These are phyloP conservation scores for Pseudisothecium myosuroides DNA, from an alignment of 225 moss, liverwort and hornwort species.

Conservation along the genomic window DNA sequence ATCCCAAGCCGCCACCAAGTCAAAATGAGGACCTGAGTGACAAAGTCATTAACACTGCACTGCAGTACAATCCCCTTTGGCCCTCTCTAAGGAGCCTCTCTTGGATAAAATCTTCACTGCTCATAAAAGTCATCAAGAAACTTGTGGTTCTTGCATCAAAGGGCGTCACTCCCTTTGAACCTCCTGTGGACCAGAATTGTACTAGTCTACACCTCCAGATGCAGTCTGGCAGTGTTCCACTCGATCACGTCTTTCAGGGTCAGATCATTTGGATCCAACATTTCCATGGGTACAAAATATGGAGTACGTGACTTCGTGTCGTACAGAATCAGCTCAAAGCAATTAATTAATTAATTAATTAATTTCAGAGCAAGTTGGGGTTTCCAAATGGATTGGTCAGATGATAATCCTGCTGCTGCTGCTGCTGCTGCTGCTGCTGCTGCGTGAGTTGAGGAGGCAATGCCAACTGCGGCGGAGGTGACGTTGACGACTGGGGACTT, in stretches of 20 bases:
- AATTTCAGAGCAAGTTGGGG: slow-evolving; percentile 23
- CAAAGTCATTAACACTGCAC: too few species aligned
- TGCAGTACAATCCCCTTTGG: too few species aligned
- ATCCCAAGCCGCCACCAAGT: neutral
- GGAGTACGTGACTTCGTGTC: neutral
- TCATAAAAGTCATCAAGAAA: neutral
- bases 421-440: neutral
- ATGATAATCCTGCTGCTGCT: neutral
- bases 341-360: too few species aligned
- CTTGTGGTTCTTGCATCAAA: neutral
- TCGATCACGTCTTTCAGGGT: neutral
- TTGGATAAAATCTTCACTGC: neutral
- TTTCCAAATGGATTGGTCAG: slow-evolving; percentile 38
- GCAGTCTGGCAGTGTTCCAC: neutral
- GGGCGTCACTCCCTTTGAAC: neutral
- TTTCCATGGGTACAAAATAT: neutral
- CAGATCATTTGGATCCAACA: neutral
- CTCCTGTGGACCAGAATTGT: neutral
- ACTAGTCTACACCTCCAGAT: too few species aligned
- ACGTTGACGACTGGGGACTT: neutral
- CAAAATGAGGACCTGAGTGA: neutral
- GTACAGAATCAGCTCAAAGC: neutral
- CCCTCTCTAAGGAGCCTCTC: too few species aligned
- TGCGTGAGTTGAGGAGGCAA: slow-evolving; percentile 3
- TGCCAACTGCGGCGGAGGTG: slow-evolving; percentile 10